Percentiles rank a stretch among this genome's conserved stretches.
Conservation (phyloP, 768 basidiomycete genomes). For the Leccinum truebloodii region DNA sequence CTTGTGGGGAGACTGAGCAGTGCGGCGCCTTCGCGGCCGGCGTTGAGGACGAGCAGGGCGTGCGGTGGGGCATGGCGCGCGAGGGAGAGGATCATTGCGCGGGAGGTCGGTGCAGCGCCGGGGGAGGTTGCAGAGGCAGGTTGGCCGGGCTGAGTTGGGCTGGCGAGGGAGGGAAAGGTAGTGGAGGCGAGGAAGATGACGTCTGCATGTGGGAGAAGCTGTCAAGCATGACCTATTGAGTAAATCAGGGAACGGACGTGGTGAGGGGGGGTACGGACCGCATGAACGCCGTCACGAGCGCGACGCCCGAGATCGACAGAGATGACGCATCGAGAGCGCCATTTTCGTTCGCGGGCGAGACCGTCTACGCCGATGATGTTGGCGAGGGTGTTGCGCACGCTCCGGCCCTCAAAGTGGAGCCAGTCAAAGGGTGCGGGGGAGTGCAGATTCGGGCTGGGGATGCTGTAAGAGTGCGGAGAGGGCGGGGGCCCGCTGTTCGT, state of each 20-base stretch:
- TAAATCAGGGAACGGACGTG: neutral
- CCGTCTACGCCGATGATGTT: conserved; percentile 82
- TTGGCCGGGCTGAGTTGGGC: neutral
- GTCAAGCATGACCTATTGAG: neutral
- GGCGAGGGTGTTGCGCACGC: conserved; percentile 73
- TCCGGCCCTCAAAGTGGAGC: conserved; percentile 84
- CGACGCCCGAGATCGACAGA: conserved; percentile 77
- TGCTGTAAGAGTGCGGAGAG: too few species aligned
- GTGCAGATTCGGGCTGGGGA: conserved; percentile 38
- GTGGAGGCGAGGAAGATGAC: conserved; percentile 64
- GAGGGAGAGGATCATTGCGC: too few species aligned
- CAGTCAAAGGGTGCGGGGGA: conserved; percentile 83
- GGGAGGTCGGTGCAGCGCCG: too few species aligned
- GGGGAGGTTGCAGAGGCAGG: too few species aligned
- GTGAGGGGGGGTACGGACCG: conserved; percentile 47
- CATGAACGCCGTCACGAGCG: conserved; percentile 76
- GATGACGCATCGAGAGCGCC: conserved; percentile 81
- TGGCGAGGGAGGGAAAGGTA: conserved; percentile 24
- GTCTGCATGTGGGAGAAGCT: conserved; percentile 84
- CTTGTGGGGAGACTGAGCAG: too few species aligned
- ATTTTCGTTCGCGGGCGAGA: conserved; percentile 78
- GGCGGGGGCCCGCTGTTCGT: too few species aligned
- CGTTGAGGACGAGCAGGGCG: too few species aligned
- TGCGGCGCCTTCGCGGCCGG: too few species aligned
- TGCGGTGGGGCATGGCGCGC: too few species aligned